Base-by-base conservation (phyloP, 2,329 filamentous ascomycete species). In the Colletotrichum brevisporum region DNA sequence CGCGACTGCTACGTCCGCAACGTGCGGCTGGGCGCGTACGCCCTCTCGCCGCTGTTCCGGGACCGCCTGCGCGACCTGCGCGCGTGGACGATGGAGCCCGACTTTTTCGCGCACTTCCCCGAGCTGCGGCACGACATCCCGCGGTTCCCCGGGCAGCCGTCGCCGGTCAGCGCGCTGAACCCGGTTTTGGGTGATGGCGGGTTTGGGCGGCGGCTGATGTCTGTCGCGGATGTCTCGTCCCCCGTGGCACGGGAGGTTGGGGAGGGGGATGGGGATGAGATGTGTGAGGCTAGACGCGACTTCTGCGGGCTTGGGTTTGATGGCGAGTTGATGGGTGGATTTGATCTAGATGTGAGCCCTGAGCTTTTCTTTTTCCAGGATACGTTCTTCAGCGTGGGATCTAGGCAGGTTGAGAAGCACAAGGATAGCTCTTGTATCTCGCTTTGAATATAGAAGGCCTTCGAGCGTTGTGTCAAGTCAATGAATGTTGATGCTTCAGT, bases 81-180 rank as follows among this genome's bases (percentile, higher is more conserved):
- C 2, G 31, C 71, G 0, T 78, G 76, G 76, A 76, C 75, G 1
- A 77, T 78, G 76, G 70, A 69, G 4, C 43, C 63, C 0, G 76
- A 76, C 12, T 75, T 78, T 39, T 78, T 78, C 21, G 18, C 53
- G 0, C 71, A 70, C 5, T 78, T 76, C 2, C 76, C 75, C 0
- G 76, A 77, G 31, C 63, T 78, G 1, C 59, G 47, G 2, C 69
- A 70, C 1, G 76, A 88, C 26, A 77, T 78, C 0, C 76, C 76
- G 10, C 50, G 45, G 47, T 65, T 58, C 4, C 60, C 61, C 1
- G 57, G 61, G 5, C 48, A 43, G 4, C 59, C 47, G 2, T 64
- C 52, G 3, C 45, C 60, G 4, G 12, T 43, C 2, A 43, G 13
- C 12, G 3, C 13, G 13, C 3, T 43, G 5, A 43, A 43, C 13